Conservation (phyloP, 108 stramenopile genomes). For the Skeletonema costatum region DNA sequence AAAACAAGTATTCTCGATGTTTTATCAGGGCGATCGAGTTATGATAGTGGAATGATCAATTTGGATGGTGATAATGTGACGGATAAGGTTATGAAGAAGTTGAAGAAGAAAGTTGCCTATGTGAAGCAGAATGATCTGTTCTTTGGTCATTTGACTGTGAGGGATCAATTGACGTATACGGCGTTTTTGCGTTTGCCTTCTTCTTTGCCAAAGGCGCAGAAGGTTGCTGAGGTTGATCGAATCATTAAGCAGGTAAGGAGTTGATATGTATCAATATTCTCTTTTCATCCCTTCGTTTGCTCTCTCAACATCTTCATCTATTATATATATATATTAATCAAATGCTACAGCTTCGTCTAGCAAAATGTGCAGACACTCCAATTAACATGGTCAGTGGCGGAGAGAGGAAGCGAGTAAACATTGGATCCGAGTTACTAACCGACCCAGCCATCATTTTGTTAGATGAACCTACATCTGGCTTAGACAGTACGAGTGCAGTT, state of each 20-base stretch:
- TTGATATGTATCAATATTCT: background rate
- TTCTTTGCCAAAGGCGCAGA: slow-evolving; percentile 25
- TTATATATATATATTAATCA: background rate
- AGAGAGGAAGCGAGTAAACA: slow-evolving; percentile 84
- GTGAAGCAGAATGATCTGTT: slow-evolving; percentile 81
- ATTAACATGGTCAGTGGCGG: slow-evolving; percentile 75
- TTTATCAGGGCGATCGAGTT: slow-evolving; percentile 57
- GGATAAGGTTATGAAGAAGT: slow-evolving; percentile 45
- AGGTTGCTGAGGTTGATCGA: slow-evolving; percentile 61
- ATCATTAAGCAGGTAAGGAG: slow-evolving; percentile 52
- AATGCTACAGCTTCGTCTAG: slow-evolving; percentile 8
- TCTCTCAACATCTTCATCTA: background rate
- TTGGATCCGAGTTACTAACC: slow-evolving; percentile 76
- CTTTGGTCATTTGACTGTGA: slow-evolving; percentile 75
- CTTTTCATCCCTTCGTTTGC: background rate
- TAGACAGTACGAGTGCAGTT: slow-evolving; percentile 74
- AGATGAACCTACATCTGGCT: slow-evolving; percentile 87
- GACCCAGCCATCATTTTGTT: slow-evolving; percentile 69
- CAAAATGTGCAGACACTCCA: slow-evolving; percentile 64
- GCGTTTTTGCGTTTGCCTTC: slow-evolving; percentile 67
- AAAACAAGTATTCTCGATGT: slow-evolving; percentile 71
- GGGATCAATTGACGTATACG: slow-evolving; percentile 75
- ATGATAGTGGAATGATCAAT: slow-evolving; percentile 53
- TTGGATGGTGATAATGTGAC: slow-evolving; percentile 57
- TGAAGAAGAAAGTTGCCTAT: slow-evolving; percentile 74